These are phyloP conservation scores for Penicillium nordicum DNA, from an alignment of 2,329 filamentous ascomycete genomes.

Conservation along the genomic window DNA sequence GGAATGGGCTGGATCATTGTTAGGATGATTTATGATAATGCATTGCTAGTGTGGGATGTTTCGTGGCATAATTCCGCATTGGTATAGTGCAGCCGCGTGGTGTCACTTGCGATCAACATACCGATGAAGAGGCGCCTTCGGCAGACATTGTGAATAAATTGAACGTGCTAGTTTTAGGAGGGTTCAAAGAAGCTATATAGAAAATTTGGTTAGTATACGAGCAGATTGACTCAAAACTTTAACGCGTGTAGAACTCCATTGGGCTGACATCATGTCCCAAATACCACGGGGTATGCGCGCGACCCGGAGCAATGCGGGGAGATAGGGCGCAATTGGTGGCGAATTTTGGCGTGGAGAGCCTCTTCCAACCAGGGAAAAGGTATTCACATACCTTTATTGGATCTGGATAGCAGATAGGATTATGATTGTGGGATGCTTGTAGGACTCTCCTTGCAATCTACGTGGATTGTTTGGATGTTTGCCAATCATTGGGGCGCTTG, in stretches of 20 bases:
- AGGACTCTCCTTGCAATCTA: not conserved
- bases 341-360: not conserved
- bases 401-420: not conserved
- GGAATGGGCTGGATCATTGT: slow-evolving; percentile 62
- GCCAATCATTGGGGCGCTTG: slow-evolving; percentile 4
- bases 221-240: not conserved
- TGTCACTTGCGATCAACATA: slow-evolving; percentile 18
- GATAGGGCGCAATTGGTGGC: slow-evolving; percentile 13
- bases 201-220: not conserved
- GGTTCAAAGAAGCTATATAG: not conserved
- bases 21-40: slow-evolving; percentile 7
- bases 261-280: slow-evolving; percentile 8
- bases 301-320: slow-evolving; percentile 19
- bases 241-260: slow-evolving; percentile 10
- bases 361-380: too few relatives aligned
- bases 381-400: slow-evolving; percentile 10
- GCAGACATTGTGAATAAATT: slow-evolving; percentile 30
- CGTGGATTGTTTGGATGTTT: slow-evolving; percentile 9
- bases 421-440: slow-evolving; percentile 2
- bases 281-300: slow-evolving; percentile 14
- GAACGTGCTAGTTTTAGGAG: not conserved
- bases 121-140: slow-evolving; percentile 27
- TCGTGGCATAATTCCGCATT: not conserved
- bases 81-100: not conserved
- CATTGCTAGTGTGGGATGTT: not conserved